Evolutionary conservation across 2,329 filamentous ascomycete species (phyloP).

Genomic region (Sodiomyces alkalinus): DNA sequence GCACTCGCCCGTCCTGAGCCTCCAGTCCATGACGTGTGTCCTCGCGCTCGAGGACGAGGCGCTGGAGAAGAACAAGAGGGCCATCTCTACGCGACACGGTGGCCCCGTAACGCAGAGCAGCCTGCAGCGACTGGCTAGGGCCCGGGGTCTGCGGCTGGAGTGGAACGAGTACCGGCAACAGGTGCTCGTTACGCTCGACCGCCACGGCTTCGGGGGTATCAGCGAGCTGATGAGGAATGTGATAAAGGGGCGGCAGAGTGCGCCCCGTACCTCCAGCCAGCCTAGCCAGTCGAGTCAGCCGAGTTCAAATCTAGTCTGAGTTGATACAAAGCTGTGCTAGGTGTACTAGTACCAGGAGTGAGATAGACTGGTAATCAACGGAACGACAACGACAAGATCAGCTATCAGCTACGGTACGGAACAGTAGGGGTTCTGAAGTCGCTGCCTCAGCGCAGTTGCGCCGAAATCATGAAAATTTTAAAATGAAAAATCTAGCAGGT

Average conservation of each 20-base stretch:
- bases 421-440: no score
- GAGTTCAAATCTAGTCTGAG: no score
- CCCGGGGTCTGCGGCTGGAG: conserved; percentile 48
- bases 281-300: background rate
- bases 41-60: conserved; percentile 42
- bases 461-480: no score
- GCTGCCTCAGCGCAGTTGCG: no score
- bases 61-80: conserved; percentile 18
- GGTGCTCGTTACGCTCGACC: conserved; percentile 54
- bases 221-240: conserved; percentile 63
- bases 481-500: conserved; percentile 5
- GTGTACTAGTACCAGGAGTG: no score
- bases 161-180: conserved; percentile 65
- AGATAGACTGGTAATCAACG: no score
- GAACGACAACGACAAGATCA: no score
- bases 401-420: no score
- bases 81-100: conserved; percentile 36
- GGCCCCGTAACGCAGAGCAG: conserved; percentile 57
- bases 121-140: conserved; percentile 43
- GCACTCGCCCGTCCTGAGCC: conserved; percentile 39
- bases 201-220: conserved; percentile 48
- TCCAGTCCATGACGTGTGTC: conserved; percentile 39
- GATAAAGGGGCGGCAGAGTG: conserved; percentile 56
- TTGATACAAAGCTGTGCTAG: background rate
- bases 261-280: conserved; percentile 4